Evolutionary conservation across 2,329 filamentous ascomycete species (phyloP).

Genomic region (Penicillium freii): DNA sequence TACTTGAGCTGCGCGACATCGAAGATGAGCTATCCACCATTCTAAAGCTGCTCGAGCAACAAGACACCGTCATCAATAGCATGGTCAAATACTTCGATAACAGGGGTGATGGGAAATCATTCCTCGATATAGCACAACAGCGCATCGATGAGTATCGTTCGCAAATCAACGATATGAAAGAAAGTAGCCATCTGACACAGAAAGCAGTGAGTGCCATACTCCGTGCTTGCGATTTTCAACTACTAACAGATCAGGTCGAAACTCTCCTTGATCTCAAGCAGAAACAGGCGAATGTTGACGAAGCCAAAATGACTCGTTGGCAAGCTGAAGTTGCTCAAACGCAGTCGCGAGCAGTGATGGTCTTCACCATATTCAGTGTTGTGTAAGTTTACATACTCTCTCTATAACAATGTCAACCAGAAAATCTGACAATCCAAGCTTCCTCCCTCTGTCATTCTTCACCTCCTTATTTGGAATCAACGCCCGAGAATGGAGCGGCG

Average conservation of each 20-base stretch:
- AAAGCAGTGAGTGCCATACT: constrained; percentile 49
- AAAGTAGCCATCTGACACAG: constrained; percentile 57
- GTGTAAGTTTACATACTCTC: constrained; percentile 39
- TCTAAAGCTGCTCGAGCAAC: constrained; percentile 57
- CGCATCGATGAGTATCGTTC: constrained; percentile 56
- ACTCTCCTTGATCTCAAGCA: constrained; percentile 67
- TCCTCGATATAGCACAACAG: constrained; percentile 54
- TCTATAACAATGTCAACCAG: no score
- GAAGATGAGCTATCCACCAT: constrained; percentile 63
- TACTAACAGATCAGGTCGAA: constrained; percentile 49
- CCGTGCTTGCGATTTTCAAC: not conserved
- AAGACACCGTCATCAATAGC: constrained; percentile 50
- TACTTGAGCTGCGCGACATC: constrained; percentile 63
- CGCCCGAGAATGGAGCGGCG: constrained; percentile 58
- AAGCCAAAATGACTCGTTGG: constrained; percentile 61
- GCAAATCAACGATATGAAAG: constrained; percentile 57
- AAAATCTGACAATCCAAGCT: constrained; percentile 31
- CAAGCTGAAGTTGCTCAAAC: constrained; percentile 63
- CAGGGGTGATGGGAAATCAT: constrained; percentile 47
- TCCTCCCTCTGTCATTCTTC: constrained; percentile 64
- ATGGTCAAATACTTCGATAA: constrained; percentile 37
- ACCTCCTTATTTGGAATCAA: constrained; percentile 66
- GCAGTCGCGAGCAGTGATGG: constrained; percentile 62
- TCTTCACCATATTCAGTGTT: constrained; percentile 60
- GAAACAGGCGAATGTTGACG: constrained; percentile 65